A percentile compares a stretch with the other conserved stretches of the same genome.
Evolutionary conservation across 352 stramenopile genomes (phyloP).

Genomic region (Phytopythium ostracodes): DNA sequence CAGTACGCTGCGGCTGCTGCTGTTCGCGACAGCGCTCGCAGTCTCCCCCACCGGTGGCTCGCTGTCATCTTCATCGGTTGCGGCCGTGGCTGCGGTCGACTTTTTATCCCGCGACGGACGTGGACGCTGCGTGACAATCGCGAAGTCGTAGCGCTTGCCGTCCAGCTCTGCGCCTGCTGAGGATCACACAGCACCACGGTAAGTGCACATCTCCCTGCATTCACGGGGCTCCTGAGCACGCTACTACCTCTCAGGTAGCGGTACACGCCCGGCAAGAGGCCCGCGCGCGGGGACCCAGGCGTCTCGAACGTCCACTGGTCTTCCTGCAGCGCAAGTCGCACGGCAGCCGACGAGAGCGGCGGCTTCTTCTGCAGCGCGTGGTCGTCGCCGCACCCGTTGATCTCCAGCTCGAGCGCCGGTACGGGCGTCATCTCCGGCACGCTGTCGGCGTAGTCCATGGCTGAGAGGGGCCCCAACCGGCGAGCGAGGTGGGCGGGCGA

Average conservation of each 20-base stretch:
- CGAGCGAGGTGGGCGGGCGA: too few relatives aligned
- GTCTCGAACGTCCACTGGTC: conserved; percentile 52
- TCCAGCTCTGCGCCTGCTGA: conserved; percentile 38
- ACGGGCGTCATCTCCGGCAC: conserved; percentile 29
- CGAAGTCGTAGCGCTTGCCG: conserved; percentile 59
- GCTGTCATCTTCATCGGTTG: conserved; percentile 1
- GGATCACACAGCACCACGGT: neutral
- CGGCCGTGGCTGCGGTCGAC: conserved; percentile 5
- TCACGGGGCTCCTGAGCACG: neutral
- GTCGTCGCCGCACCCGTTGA: neutral
- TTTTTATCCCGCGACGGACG: conserved; percentile 18
- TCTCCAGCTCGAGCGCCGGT: conserved; percentile 8
- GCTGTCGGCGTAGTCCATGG: conserved; percentile 32
- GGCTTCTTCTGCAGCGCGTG: conserved; percentile 12
- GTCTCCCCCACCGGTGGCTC: neutral
- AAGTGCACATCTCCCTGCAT: neutral
- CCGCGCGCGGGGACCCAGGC: conserved; percentile 30
- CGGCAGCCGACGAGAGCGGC: conserved; percentile 44
- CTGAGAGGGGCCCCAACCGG: neutral
- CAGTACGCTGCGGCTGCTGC: neutral
- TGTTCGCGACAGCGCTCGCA: neutral
- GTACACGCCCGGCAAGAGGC: conserved; percentile 34
- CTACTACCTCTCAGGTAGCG: conserved; percentile 46
- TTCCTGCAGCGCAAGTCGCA: conserved; percentile 53
- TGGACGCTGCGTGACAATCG: conserved; percentile 55